Conservation (phyloP, 2,329 filamentous ascomycete genomes). For the Diaporthe sp. region DNA sequence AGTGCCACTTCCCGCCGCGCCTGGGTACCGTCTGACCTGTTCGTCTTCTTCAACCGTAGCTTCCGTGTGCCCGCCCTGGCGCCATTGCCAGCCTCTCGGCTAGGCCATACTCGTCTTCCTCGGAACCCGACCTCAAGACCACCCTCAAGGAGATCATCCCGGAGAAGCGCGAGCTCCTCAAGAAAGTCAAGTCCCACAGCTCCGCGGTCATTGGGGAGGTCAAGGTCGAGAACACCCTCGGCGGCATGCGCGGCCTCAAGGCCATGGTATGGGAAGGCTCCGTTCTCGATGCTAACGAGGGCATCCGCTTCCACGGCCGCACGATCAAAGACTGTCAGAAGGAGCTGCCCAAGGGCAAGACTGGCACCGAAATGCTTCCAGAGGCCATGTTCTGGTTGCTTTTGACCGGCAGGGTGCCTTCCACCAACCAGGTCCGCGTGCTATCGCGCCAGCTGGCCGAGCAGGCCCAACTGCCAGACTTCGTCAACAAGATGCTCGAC, state of each 20-base stretch:
- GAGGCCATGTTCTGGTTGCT: constrained; percentile 99
- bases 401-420: constrained; percentile 91
- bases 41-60: constrained; percentile 40
- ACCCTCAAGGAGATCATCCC: constrained; percentile 88
- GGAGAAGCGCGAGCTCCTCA: constrained; percentile 91
- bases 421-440: constrained; percentile 82
- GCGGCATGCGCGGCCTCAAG: constrained; percentile 97
- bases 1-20: background rate
- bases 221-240: constrained; percentile 93
- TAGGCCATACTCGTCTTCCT: constrained; percentile 78
- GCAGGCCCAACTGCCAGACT: constrained; percentile 84
- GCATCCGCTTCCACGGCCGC: constrained; percentile 96
- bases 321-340: constrained; percentile 99
- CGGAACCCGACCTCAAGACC: constrained; percentile 91
- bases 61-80: constrained; percentile 47
- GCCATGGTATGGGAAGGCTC: constrained; percentile 99
- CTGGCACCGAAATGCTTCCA: constrained; percentile 96
- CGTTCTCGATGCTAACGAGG: constrained; percentile 95
- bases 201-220: constrained; percentile 90
- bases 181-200: constrained; percentile 90
- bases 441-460: constrained; percentile 91
- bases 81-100: constrained; percentile 48
- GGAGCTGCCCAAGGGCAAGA: constrained; percentile 91
- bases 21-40: background rate
- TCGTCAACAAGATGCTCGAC: constrained; percentile 90